These are phyloP conservation scores for Fusarium hostae DNA, from an alignment of 2,329 filamentous ascomycete species.

Conservation along the genomic window DNA sequence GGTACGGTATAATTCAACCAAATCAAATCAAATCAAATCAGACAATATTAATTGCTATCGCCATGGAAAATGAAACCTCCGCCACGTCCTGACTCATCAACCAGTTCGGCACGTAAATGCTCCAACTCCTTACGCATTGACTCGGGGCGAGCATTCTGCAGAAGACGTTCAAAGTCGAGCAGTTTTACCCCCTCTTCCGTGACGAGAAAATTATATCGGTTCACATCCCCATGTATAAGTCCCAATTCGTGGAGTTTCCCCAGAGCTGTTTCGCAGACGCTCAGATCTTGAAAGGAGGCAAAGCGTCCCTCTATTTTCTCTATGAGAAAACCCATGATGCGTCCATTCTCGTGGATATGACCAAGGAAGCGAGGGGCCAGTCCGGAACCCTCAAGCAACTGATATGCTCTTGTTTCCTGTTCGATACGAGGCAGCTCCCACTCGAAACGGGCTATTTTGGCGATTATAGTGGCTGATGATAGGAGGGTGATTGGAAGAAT, in stretches of 20 bases:
- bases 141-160: not conserved
- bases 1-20: too few species aligned
- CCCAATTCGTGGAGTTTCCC: not conserved
- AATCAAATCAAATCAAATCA: too few species aligned
- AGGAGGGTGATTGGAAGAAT: not conserved
- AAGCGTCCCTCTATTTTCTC: not conserved
- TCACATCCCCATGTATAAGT: not conserved
- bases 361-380: conserved; percentile 21
- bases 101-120: not conserved
- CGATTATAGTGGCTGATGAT: conserved; percentile 25
- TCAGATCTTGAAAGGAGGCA: not conserved
- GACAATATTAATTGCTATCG: not conserved
- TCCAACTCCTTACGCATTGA: not conserved
- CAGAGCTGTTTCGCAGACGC: not conserved
- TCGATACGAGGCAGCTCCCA: conserved; percentile 50
- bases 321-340: not conserved
- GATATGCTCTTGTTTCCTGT: conserved; percentile 47
- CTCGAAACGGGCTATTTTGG: conserved; percentile 50
- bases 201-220: not conserved
- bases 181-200: not conserved
- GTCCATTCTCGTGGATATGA: not conserved
- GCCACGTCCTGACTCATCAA: not conserved
- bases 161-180: not conserved
- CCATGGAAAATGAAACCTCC: not conserved
- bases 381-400: conserved; percentile 42